Percentiles rank a stretch among this genome's conserved stretches.
Conservation (phyloP, 768 basidiomycete genomes). For the Russula emetica region DNA sequence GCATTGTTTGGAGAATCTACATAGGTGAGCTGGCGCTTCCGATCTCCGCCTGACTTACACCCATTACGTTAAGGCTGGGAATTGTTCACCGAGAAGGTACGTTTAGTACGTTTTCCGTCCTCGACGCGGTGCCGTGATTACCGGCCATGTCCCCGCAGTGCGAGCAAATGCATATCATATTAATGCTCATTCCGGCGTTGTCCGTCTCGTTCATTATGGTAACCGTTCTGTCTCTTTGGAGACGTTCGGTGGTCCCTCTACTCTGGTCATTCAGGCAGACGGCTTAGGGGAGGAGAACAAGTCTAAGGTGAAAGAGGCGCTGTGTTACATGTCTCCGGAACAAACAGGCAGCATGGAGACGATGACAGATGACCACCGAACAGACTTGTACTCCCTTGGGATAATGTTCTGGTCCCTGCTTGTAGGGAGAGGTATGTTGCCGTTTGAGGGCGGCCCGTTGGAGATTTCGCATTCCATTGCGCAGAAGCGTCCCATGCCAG, state of each 20-base stretch:
- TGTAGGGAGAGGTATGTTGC: conserved; percentile 52
- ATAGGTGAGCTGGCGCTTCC: conserved; percentile 41
- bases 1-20: conserved; percentile 62
- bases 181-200: conserved; percentile 63
- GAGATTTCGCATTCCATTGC: conserved; percentile 69
- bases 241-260: conserved; percentile 65
- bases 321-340: conserved; percentile 72
- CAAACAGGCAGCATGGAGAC: conserved; percentile 73
- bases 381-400: conserved; percentile 71
- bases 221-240: conserved; percentile 70
- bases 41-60: background rate
- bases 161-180: conserved; percentile 74
- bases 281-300: conserved; percentile 57
- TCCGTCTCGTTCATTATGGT: conserved; percentile 69
- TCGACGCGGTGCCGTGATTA: background rate
- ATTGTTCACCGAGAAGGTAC: conserved; percentile 66
- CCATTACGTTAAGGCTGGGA: conserved; percentile 41
- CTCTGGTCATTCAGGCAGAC: conserved; percentile 53
- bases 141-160: conserved; percentile 38
- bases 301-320: conserved; percentile 67
- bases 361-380: conserved; percentile 65
- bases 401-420: conserved; percentile 71
- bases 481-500: conserved; percentile 68
- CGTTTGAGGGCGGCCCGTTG: conserved; percentile 42
- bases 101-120: background rate